These are phyloP conservation scores for Prosopis cineraria DNA, from an alignment of 306 rosid species.

Conservation along the genomic window DNA sequence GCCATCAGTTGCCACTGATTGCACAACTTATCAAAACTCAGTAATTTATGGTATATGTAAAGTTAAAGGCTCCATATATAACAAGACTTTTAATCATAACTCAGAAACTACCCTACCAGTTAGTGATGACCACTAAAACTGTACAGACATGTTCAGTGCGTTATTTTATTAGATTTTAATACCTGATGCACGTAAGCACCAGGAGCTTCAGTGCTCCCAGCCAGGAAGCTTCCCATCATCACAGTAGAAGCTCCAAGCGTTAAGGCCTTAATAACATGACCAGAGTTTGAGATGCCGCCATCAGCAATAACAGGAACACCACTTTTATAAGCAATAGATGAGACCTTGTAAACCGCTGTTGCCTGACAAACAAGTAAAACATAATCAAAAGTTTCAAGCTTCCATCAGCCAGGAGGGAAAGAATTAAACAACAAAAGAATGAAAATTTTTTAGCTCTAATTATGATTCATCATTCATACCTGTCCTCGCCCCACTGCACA, in stretches of 20 bases:
- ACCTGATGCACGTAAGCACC: conserved; percentile 83
- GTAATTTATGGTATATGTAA: background rate
- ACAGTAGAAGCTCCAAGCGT: conserved; percentile 69
- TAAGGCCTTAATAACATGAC: conserved; percentile 32
- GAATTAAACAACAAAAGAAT: background rate
- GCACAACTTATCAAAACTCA: background rate
- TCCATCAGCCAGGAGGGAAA: background rate
- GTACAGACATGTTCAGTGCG: background rate
- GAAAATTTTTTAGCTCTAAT: background rate
- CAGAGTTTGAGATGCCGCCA: conserved; percentile 77
- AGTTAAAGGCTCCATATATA: background rate
- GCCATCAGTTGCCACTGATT: background rate
- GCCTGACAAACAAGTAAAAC: conserved; percentile 5
- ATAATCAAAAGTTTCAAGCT: background rate
- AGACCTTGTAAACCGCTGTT: conserved; percentile 57
- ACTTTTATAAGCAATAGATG: conserved; percentile 53
- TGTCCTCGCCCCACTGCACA: conserved; percentile 97
- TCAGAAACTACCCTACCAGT: background rate
- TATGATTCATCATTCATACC: conserved; percentile 47
- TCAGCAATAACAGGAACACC: conserved; percentile 74
- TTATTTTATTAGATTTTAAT: conserved; percentile 2
- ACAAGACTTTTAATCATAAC: background rate
- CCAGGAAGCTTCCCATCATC: conserved; percentile 82
- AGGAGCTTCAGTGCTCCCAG: conserved; percentile 72
- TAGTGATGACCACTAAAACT: background rate